Conservation (phyloP, 306 rosid species). For the Begonia loranthoides region DNA sequence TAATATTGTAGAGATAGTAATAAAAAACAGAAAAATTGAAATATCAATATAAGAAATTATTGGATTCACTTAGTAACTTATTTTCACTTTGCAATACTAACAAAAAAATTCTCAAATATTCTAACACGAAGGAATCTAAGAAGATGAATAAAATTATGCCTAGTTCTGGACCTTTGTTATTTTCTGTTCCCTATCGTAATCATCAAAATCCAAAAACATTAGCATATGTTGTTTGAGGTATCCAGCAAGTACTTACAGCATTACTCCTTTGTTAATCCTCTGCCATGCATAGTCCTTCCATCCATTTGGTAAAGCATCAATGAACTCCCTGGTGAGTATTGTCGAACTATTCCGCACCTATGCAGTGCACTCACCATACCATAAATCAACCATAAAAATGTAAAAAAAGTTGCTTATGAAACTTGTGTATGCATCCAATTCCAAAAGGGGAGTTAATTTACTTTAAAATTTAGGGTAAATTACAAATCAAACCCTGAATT, state of each 20-base stretch:
- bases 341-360: conserved; percentile 98
- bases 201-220: conserved; percentile 7
- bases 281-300: conserved; percentile 99
- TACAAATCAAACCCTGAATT: not conserved
- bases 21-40: too few species aligned
- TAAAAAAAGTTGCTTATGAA: conserved; percentile 9
- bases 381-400: conserved; percentile 25
- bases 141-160: too few species aligned
- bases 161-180: too few species aligned
- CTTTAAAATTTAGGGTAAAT: too few species aligned
- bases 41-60: too few species aligned
- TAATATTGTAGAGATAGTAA: too few species aligned
- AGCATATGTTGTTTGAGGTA: not conserved
- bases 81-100: not conserved
- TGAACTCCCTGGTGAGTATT: conserved; percentile 78
- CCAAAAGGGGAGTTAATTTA: conserved; percentile 1
- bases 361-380: conserved; percentile 39
- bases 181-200: too few species aligned
- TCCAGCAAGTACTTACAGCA: conserved; percentile 50
- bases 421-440: not conserved
- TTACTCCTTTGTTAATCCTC: conserved; percentile 88
- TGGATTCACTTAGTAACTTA: not conserved
- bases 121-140: too few species aligned
- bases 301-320: conserved; percentile 89
- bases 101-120: not conserved